Evolutionary conservation across 1,139 yeast genomes (phyloP).

Genomic region (Dujonia santamariae): DNA sequence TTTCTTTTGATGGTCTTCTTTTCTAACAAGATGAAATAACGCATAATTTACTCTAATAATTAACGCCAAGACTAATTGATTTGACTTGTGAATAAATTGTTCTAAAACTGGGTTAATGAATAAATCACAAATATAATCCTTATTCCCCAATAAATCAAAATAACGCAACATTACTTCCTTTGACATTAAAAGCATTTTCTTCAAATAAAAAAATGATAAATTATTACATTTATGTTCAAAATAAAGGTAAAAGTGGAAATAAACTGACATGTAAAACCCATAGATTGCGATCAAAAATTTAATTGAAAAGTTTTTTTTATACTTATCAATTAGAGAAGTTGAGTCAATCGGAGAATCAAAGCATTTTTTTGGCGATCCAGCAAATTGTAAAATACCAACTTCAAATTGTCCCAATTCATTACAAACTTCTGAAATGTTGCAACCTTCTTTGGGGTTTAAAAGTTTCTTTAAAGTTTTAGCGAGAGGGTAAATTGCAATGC

Average conservation of each 20-base stretch:
- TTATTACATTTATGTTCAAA: constrained; percentile 29
- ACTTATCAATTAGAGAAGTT: constrained; percentile 14
- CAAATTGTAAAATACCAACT: constrained; percentile 13
- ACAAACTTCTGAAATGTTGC: constrained; percentile 23
- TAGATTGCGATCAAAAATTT: constrained; percentile 29
- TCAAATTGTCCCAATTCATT: constrained; percentile 20
- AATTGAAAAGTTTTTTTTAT: constrained; percentile 21
- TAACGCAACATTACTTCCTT: constrained; percentile 41
- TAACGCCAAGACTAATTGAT: constrained; percentile 30
- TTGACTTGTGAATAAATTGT: constrained; percentile 36
- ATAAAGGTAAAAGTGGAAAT: constrained; percentile 38
- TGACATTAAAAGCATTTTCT: constrained; percentile 29
- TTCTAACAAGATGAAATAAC: constrained; percentile 16
- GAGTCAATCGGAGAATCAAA: constrained; percentile 12
- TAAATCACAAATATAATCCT: constrained; percentile 35
- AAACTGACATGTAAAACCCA: constrained; percentile 31
- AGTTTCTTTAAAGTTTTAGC: constrained; percentile 15
- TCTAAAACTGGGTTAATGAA: constrained; percentile 41
- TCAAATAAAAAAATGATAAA: constrained; percentile 33
- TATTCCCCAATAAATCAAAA: constrained; percentile 28
- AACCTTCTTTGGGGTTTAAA: constrained; percentile 20
- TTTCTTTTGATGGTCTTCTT: constrained; percentile 17
- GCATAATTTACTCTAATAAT: constrained; percentile 27
- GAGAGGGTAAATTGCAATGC: constrained; percentile 8
- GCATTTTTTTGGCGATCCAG: constrained; percentile 12